Evolutionary conservation across 1,139 yeast genomes (phyloP).

Genomic region (Yamadazyma kanchanaburiensis): DNA sequence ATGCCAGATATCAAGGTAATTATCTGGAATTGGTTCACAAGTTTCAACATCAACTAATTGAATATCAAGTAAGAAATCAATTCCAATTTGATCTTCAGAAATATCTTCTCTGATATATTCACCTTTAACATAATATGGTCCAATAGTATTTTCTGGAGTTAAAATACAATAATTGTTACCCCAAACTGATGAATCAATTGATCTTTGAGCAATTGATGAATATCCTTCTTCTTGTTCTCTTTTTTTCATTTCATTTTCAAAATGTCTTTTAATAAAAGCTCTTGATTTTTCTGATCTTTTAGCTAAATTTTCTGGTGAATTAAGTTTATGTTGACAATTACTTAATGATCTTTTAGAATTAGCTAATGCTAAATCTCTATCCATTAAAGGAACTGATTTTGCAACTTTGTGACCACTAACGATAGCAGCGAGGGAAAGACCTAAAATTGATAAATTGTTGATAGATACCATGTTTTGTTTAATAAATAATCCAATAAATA

Average conservation of each 20-base stretch:
- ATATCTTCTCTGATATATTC: slow-evolving; percentile 5
- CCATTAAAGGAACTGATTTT: slow-evolving; percentile 1
- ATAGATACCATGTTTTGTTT: no score
- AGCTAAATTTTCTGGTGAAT: slow-evolving; percentile 1
- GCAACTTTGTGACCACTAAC: slow-evolving; percentile 1
- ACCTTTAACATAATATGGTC: slow-evolving; percentile 5
- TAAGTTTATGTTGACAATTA: slow-evolving; percentile 1
- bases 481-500: no score
- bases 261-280: slow-evolving; percentile 1
- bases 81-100: slow-evolving; percentile 2
- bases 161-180: slow-evolving; percentile 2
- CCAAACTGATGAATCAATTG: slow-evolving; percentile 2
- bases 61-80: slow-evolving; percentile 4
- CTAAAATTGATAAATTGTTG: no score
- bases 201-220: background rate
- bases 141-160: slow-evolving; percentile 4
- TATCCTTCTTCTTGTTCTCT: background rate
- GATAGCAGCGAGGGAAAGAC: no score
- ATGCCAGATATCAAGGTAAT: slow-evolving; percentile 5
- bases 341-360: slow-evolving; percentile 1
- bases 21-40: slow-evolving; percentile 4
- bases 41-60: slow-evolving; percentile 4
- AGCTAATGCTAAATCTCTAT: background rate
- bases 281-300: background rate
- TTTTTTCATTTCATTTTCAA: slow-evolving; percentile 1